Percentiles rank a stretch among this genome's conserved stretches.
These are phyloP conservation scores for Zymoseptoria passerinii DNA, from an alignment of 2,329 filamentous ascomycete genomes.

Conservation along the genomic window DNA sequence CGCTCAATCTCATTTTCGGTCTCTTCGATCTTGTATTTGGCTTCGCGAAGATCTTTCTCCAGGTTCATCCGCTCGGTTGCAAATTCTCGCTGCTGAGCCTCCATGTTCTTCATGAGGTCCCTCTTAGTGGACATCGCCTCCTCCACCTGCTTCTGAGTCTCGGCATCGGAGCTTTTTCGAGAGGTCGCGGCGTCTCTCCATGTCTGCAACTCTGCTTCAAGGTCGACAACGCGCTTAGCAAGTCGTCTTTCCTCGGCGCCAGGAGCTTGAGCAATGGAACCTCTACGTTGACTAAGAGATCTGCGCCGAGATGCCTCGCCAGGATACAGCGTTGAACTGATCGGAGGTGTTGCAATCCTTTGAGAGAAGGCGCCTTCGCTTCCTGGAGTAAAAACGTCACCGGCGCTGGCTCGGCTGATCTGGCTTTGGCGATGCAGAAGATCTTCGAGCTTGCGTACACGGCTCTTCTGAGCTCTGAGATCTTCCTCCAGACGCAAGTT, in stretches of 20 bases:
- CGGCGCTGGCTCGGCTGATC: constrained; percentile 36
- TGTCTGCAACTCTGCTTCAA: constrained; percentile 69
- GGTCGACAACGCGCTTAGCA: constrained; percentile 52
- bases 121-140: constrained; percentile 88
- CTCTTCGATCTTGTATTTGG: constrained; percentile 74
- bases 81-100: constrained; percentile 83
- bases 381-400: constrained; percentile 28
- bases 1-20: constrained; percentile 87
- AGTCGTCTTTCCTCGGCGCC: constrained; percentile 54
- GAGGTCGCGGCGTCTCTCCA: constrained; percentile 64
- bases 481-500: constrained; percentile 52
- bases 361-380: constrained; percentile 18
- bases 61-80: constrained; percentile 73
- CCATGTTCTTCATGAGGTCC: constrained; percentile 89
- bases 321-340: constrained; percentile 13
- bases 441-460: constrained; percentile 85
- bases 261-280: constrained; percentile 55
- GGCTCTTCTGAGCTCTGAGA: constrained; percentile 84
- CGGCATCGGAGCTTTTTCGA: constrained; percentile 46
- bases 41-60: constrained; percentile 67
- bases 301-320: constrained; percentile 18
- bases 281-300: constrained; percentile 38
- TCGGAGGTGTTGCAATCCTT: constrained; percentile 15
- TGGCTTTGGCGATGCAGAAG: constrained; percentile 75
- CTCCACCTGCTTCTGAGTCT: constrained; percentile 62